Evolutionary conservation across 345 rosid species (phyloP).

Genomic region (Eutrema japonicum): DNA sequence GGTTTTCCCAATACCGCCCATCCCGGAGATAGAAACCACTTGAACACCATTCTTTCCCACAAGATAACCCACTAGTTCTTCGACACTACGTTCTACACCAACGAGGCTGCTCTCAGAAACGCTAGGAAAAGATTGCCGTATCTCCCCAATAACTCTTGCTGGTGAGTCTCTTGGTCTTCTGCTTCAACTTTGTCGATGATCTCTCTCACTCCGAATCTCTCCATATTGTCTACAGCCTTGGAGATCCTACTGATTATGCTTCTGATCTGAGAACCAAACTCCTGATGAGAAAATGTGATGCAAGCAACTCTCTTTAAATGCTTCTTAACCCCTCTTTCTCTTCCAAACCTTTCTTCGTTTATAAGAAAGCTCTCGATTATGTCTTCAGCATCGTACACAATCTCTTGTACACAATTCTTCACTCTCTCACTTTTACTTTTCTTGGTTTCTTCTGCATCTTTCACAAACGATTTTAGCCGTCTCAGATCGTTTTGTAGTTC

Average conservation of each 20-base stretch:
- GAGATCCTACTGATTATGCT: conserved; percentile 27
- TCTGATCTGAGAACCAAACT: conserved; percentile 24
- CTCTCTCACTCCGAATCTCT: conserved; percentile 30
- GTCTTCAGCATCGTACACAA: conserved; percentile 8
- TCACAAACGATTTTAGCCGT: not conserved
- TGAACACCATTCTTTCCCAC: conserved; percentile 3
- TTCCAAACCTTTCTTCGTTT: not conserved
- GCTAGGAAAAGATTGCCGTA: conserved; percentile 25
- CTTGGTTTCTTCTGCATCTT: not conserved
- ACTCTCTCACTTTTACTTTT: not conserved
- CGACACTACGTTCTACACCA: conserved; percentile 25
- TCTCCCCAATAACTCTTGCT: conserved; percentile 3
- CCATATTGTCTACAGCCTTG: conserved; percentile 24
- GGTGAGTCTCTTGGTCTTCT: not conserved
- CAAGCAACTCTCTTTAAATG: conserved; percentile 20
- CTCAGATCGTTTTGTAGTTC: conserved; percentile 1
- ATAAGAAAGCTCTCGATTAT: conserved; percentile 23
- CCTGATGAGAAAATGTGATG: not conserved
- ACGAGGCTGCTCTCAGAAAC: conserved; percentile 17
- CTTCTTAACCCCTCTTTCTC: conserved; percentile 19
- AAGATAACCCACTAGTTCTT: conserved; percentile 15
- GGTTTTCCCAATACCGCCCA: conserved; percentile 63
- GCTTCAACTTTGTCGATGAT: not conserved
- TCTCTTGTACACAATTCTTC: not conserved
- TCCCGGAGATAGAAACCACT: conserved; percentile 46